Evolutionary conservation across 2,329 filamentous ascomycete species (phyloP).

Genomic region (Diaporthe vexans): DNA sequence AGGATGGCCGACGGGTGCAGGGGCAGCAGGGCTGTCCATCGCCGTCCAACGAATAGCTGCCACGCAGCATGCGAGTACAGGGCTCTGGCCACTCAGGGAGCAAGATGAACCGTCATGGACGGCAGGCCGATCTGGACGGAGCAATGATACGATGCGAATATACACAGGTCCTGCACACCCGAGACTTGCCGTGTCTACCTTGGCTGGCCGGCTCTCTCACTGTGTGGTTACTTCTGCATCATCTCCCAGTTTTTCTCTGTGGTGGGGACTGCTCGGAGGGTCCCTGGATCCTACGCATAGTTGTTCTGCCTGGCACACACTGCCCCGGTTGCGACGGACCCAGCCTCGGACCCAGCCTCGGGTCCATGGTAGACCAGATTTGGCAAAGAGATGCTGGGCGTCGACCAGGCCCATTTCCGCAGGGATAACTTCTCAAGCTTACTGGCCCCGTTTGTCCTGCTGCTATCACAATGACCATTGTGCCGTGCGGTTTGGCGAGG

Average conservation of each 20-base stretch:
- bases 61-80: slow-evolving; percentile 37
- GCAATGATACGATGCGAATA: slow-evolving; percentile 26
- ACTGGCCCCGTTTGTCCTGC: neutral
- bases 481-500: slow-evolving; percentile 14
- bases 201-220: slow-evolving; percentile 12
- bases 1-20: slow-evolving; percentile 32
- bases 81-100: slow-evolving; percentile 24
- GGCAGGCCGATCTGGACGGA: slow-evolving; percentile 24
- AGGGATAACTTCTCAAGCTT: slow-evolving; percentile 13
- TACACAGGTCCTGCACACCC: slow-evolving; percentile 17
- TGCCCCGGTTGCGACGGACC: neutral
- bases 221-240: slow-evolving; percentile 32
- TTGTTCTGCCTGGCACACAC: neutral
- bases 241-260: neutral
- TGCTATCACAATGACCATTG: slow-evolving; percentile 28
- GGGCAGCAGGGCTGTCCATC: slow-evolving; percentile 19
- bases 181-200: slow-evolving; percentile 29
- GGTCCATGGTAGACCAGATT: slow-evolving; percentile 21
- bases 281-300: neutral
- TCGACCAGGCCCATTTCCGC: slow-evolving; percentile 1
- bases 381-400: slow-evolving; percentile 8
- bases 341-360: slow-evolving; percentile 29
- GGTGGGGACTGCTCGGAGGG: neutral
- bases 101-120: slow-evolving; percentile 30
- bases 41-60: slow-evolving; percentile 39